Conservation (phyloP, 495 filamentous ascomycete genomes). For the Rusavskia elegans region DNA sequence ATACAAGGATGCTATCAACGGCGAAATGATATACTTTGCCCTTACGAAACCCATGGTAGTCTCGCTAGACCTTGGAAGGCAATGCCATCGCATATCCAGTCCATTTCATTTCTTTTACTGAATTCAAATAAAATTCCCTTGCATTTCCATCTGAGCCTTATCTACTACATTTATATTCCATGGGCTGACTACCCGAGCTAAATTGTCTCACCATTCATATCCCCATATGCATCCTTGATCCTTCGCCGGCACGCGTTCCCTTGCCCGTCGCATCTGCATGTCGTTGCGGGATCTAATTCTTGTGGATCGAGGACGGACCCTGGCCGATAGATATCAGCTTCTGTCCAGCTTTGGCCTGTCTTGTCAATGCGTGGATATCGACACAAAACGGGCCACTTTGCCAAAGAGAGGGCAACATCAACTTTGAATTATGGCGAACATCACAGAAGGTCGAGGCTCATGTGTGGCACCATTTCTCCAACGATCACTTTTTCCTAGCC, state of each 20-base stretch:
- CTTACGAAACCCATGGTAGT: not conserved
- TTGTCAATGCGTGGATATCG: not conserved
- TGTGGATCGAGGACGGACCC: not conserved
- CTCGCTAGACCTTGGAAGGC: not conserved
- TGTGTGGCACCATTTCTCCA: conserved; percentile 55
- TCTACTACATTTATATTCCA: not conserved
- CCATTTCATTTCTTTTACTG: not conserved
- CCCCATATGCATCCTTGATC: conserved; percentile 1
- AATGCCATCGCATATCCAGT: too few species aligned
- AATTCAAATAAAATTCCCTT: not conserved
- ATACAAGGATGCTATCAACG: not conserved
- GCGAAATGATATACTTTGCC: not conserved
- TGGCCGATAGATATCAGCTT: not conserved
- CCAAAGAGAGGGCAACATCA: not conserved
- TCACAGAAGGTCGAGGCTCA: conserved; percentile 20
- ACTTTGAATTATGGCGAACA: conserved; percentile 9
- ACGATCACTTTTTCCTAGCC: conserved; percentile 36
- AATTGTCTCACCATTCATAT: not conserved
- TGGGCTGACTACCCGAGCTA: not conserved
- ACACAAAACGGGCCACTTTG: not conserved
- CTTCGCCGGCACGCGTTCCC: not conserved
- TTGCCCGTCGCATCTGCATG: conserved; percentile 1
- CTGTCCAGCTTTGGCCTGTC: not conserved
- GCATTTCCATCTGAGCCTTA: not conserved
- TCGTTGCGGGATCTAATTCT: not conserved